Conservation (phyloP, 441 rosid genomes). For the Brassica hybrid region DNA sequence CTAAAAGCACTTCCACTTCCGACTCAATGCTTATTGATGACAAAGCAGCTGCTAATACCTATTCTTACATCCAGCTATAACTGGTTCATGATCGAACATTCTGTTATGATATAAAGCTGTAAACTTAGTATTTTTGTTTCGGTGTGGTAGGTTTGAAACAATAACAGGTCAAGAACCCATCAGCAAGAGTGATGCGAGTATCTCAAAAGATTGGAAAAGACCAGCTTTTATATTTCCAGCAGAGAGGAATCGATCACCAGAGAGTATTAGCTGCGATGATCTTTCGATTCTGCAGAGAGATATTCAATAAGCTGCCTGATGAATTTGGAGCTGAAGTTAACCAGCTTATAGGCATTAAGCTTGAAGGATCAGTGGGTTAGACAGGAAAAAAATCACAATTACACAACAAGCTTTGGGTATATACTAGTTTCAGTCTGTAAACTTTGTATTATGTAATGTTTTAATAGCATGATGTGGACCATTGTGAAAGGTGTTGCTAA, state of each 20-base stretch:
- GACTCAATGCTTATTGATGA: constrained; percentile 97
- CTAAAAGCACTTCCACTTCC: constrained; percentile 84
- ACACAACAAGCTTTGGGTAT: constrained; percentile 2
- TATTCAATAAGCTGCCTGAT: constrained; percentile 90
- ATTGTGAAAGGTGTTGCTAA: constrained; percentile 29
- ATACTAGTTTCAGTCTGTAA: constrained; percentile 22
- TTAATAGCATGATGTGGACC: constrained; percentile 20
- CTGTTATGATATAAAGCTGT: constrained; percentile 1
- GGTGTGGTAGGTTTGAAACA: neutral
- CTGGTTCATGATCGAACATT: neutral
- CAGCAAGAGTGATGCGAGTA: constrained; percentile 91
- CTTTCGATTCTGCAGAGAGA: constrained; percentile 88
- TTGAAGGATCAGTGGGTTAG: constrained; percentile 93
- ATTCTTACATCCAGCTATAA: constrained; percentile 90
- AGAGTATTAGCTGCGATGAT: constrained; percentile 99
- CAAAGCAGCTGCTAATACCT: constrained; percentile 89
- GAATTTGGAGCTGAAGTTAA: constrained; percentile 94
- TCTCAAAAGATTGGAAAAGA: constrained; percentile 91
- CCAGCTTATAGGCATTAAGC: constrained; percentile 92
- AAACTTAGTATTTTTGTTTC: neutral
- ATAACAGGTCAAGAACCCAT: constrained; percentile 85
- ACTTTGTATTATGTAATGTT: constrained; percentile 22
- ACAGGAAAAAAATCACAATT: neutral
- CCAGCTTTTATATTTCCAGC: constrained; percentile 96
- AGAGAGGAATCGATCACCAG: constrained; percentile 89